Evolutionary conservation across 371 early-diverging fungal species (phyloP).

Genomic region (Mortierella sp.): DNA sequence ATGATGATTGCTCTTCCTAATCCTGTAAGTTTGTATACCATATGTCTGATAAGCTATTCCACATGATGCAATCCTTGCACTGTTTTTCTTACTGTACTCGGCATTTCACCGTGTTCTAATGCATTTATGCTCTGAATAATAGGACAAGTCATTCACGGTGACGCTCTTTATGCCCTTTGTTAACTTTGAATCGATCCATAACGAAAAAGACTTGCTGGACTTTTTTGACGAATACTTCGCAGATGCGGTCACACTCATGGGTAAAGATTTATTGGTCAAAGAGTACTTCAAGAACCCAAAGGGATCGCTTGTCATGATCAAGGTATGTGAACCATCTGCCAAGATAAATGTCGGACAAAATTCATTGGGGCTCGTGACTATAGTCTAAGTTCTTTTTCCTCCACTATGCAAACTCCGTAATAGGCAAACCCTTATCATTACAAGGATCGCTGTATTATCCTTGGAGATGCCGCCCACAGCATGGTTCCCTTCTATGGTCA

Average conservation of each 20-base stretch:
- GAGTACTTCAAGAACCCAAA: conserved; percentile 90
- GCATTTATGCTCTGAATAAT: not conserved
- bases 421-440: conserved; percentile 91
- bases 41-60: too few species aligned
- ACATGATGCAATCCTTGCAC: too few species aligned
- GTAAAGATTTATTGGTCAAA: conserved; percentile 70
- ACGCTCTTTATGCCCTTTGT: conserved; percentile 96
- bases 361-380: not conserved
- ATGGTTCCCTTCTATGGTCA: conserved; percentile 98
- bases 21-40: conserved; percentile 65
- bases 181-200: conserved; percentile 86
- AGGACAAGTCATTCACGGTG: conserved; percentile 95
- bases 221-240: conserved; percentile 88
- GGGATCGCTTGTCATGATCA: conserved; percentile 87
- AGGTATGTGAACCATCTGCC: conserved; percentile 58
- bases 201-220: conserved; percentile 69
- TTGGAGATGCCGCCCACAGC: conserved; percentile 98
- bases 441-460: conserved; percentile 78
- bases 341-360: not conserved
- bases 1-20: conserved; percentile 98
- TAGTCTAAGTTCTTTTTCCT: not conserved
- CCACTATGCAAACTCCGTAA: not conserved
- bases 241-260: conserved; percentile 88
- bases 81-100: too few species aligned
- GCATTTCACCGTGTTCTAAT: too few species aligned